Base-by-base conservation (phyloP, 129 eudicot species). In the Chrysanthemum lavandulifolium region DNA sequence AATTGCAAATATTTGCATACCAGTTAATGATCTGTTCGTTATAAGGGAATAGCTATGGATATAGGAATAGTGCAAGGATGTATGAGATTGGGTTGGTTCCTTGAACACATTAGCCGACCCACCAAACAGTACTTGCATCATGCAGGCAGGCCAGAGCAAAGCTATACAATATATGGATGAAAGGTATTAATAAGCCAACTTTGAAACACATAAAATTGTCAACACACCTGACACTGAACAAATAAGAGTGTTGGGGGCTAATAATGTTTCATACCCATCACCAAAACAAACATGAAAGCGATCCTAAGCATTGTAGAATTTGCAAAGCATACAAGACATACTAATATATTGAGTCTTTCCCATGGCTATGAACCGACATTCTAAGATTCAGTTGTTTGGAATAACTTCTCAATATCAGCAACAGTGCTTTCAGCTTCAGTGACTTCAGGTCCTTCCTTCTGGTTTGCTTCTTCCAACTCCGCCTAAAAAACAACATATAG, bases 371-470 rank as follows among this genome's bases (percentile, higher is more conserved):
- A 15, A 14, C 66, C 13, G 10, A 27, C 57, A 15, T 36, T 73
- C 81, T 87, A 87, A 60, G 58, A 81, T 67, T 87, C 89, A 9
- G 76, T 65, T 36, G 79, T 64, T 67, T 87, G 82, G 25, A 87
- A 79, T n/a, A 90, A 69, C 79, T 85, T 84, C 45, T 87, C 95
- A 48, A 83, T 52, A 69, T 90, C 89, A 53, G 82, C 78, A 63
- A 90, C 70, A 27, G 81, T 81, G 84, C 69, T 87, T 79, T 78
- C 84, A 78, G 97, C 97, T 74, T 90, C 95, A 55, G 74, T 84
- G 49, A 90, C 80, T 73, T 90, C 97, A 21, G 83, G 74, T 63
- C 97, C 97, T 75, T 84, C 89, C 72, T 87, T 88, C 62, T 81
- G 78, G 43, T 79, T 77, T 14, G 81, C 82, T 71, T 90, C 95